Evolutionary conservation across 148 eudicot species (phyloP), one percentile per base, ranked within the genome.

Genomic region (Chenopodium formosanum): DNA sequence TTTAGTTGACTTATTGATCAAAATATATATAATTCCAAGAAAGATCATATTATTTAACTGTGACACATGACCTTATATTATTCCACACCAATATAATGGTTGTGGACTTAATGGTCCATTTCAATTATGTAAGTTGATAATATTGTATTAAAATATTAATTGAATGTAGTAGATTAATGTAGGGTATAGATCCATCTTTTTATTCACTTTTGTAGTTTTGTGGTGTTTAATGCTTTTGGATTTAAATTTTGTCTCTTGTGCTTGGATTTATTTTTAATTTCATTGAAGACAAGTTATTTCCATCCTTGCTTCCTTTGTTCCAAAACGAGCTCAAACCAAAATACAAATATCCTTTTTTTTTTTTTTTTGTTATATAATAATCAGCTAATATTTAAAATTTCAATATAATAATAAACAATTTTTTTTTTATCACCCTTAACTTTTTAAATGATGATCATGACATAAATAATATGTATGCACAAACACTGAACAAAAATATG

Each of bases 121-220:
- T 68, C 40, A 68, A 68, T 68, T 25, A 58, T 60, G 14, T 8
- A 58, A 56, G 69, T 27, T 25, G 12, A 66, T 66, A 32, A 66
- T 66, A 32, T 27, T 25, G 16, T 25, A 12, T 32, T 7, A 5
- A 70, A 37, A 40, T 40, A 40, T 70, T 37, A 70, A 8, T 70
- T 52, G 2, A 12, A 52, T 14, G 12, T 14, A 56, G 62, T 56
- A 14, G 19, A 12, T 56, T 56, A 56, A 19, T 40, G 25, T 68
- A 68, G 71, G 71, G 9, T 20, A 37, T 37, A 73, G 71, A 78
- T 78, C 73, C 48, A 9, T 47, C 19, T 22, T 20, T 66, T 81
- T 81, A 37, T 32, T 50, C 71, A 7, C 53, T 48, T 81, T 14
- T 67, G 50, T 31, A 7, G 16, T 48, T 48, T 14, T 75, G 50